Conservation (phyloP, 768 basidiomycete species). For the Dentipellis sp. region DNA sequence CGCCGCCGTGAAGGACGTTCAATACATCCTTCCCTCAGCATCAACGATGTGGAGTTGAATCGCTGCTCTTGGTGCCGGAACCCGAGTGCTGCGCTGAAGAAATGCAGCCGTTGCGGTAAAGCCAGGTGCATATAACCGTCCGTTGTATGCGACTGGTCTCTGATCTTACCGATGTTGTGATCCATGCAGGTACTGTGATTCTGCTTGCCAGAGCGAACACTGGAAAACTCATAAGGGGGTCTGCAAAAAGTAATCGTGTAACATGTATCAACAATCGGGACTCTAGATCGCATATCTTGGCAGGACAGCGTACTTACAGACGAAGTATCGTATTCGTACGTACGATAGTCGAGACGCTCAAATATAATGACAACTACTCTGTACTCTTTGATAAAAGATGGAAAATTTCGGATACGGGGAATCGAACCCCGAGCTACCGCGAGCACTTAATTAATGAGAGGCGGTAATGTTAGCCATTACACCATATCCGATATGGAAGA, state of each 20-base stretch:
- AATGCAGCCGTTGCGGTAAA: slow-evolving; percentile 36
- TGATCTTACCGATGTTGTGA: neutral
- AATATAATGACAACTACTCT: no score
- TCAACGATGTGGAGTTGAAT: slow-evolving; percentile 43
- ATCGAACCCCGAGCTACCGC: slow-evolving; percentile 34
- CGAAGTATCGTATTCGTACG: no score
- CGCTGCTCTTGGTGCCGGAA: slow-evolving; percentile 59
- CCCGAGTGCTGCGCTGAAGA: slow-evolving; percentile 47
- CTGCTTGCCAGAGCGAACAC: slow-evolving; percentile 27
- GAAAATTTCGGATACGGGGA: slow-evolving; percentile 27
- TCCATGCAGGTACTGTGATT: slow-evolving; percentile 42
- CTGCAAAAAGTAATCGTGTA: neutral
- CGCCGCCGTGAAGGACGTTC: slow-evolving; percentile 15
- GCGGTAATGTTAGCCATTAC: no score
- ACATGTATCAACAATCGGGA: no score
- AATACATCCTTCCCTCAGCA: slow-evolving; percentile 35
- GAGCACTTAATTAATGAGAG: neutral
- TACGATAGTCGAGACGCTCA: no score
- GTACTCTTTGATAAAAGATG: no score
- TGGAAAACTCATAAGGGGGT: slow-evolving; percentile 18
- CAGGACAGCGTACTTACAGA: no score
- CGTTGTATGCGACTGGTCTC: no score
- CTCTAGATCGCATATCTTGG: no score
- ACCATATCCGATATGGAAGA: no score
- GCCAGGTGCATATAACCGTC: slow-evolving; percentile 24